Conservation (phyloP, 2,329 filamentous ascomycete species). For the Aspergillus alliaceus region DNA sequence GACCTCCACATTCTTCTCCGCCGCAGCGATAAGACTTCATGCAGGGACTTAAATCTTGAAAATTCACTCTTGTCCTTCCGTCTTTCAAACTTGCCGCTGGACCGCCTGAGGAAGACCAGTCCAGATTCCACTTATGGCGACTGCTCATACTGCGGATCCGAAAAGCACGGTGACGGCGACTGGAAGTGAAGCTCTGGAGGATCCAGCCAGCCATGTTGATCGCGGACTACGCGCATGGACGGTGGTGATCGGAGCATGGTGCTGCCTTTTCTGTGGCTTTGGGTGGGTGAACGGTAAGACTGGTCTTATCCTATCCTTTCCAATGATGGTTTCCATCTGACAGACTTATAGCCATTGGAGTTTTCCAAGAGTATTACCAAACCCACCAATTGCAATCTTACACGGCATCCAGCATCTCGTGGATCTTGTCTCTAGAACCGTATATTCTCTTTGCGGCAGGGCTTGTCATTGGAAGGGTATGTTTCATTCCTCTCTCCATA, state of each 20-base stretch:
- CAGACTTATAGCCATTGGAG: not conserved
- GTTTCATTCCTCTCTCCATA: not conserved
- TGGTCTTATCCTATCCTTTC: constrained; percentile 25
- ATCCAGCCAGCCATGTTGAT: constrained; percentile 1
- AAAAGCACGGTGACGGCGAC: not conserved
- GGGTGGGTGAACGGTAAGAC: constrained; percentile 46
- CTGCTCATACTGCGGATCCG: not conserved
- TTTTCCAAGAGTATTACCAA: not conserved
- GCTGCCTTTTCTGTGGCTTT: constrained; percentile 47
- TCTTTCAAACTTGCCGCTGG: not conserved
- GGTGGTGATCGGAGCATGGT: constrained; percentile 50
- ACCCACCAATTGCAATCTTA: constrained; percentile 32
- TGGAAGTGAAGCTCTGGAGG: not conserved
- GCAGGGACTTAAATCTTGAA: not conserved
- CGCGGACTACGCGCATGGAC: constrained; percentile 50
- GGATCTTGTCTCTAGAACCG: constrained; percentile 59
- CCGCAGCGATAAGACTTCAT: too few species aligned
- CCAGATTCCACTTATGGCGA: not conserved
- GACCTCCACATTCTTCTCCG: too few species aligned
- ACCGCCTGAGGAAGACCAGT: not conserved
- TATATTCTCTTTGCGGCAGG: constrained; percentile 58
- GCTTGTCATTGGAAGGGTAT: constrained; percentile 60
- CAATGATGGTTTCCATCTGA: not conserved
- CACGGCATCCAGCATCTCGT: constrained; percentile 55
- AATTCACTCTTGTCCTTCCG: not conserved